Evolutionary conservation across 2,329 filamentous ascomycete species (phyloP).

Genomic region (Talaromyces sp.): DNA sequence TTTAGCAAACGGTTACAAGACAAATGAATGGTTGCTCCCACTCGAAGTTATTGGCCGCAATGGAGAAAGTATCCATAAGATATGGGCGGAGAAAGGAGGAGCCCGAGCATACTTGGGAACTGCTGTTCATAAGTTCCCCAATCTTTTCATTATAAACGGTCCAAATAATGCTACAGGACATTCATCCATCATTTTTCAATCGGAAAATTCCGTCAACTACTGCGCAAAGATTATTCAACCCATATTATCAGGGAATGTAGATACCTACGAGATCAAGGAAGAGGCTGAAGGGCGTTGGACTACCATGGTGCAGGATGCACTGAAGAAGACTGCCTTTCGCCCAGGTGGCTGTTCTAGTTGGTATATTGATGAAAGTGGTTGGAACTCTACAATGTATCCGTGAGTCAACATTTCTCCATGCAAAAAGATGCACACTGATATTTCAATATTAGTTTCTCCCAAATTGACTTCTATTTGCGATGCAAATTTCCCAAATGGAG

Average conservation of each 20-base stretch:
- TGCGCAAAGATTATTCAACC: constrained; percentile 31
- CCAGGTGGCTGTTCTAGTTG: constrained; percentile 45
- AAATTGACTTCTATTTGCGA: no score
- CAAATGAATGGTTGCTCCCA: constrained; percentile 38
- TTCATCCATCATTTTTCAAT: constrained; percentile 37
- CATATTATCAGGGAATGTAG: constrained; percentile 38
- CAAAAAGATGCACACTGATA: no score
- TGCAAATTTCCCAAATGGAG: no score
- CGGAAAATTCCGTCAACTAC: constrained; percentile 35
- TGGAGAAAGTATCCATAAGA: constrained; percentile 23
- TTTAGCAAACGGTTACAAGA: constrained; percentile 40
- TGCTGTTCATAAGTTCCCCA: constrained; percentile 31
- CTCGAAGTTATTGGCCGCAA: constrained; percentile 33
- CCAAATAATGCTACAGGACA: constrained; percentile 34
- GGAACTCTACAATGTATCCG: no score
- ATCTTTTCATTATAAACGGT: constrained; percentile 28
- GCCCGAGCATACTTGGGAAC: constrained; percentile 36
- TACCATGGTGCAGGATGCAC: constrained; percentile 33
- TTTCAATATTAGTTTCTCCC: no score
- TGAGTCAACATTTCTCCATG: no score
- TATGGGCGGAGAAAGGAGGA: constrained; percentile 33
- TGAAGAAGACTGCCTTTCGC: constrained; percentile 40
- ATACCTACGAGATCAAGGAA: constrained; percentile 23
- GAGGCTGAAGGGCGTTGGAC: constrained; percentile 31
- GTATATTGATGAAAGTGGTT: constrained; percentile 44